Evolutionary conservation across 768 basidiomycete species (phyloP).

Genomic region (Mycena albidolilacea): DNA sequence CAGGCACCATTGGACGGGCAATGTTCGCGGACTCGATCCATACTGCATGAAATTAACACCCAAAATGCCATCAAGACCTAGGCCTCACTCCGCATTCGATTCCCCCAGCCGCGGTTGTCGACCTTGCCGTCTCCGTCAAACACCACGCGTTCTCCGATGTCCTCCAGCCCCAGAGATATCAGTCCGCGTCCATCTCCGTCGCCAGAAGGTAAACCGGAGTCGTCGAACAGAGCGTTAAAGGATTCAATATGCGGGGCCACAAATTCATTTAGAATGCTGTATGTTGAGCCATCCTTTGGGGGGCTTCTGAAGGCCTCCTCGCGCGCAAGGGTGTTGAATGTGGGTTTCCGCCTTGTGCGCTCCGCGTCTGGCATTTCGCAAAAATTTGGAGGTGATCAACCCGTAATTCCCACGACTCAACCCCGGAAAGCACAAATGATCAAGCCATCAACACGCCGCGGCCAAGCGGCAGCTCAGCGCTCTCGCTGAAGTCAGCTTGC

Average conservation of each 20-base stretch:
- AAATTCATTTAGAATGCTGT: conserved; percentile 91
- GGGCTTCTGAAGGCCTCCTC: conserved; percentile 87
- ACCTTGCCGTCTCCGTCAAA: conserved; percentile 82
- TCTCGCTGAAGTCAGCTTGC: no score
- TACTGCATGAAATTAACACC: conserved; percentile 66
- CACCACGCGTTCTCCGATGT: conserved; percentile 93
- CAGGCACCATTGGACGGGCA: conserved; percentile 88
- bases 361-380: conserved; percentile 68
- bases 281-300: conserved; percentile 73
- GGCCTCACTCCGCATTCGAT: conserved; percentile 85
- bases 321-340: conserved; percentile 87
- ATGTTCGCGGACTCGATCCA: conserved; percentile 92
- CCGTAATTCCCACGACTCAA: neutral
- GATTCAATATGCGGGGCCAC: conserved; percentile 95
- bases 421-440: no score
- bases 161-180: conserved; percentile 81
- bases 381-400: conserved; percentile 25
- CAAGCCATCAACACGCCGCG: no score
- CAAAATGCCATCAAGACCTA: conserved; percentile 5
- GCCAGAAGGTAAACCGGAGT: conserved; percentile 82
- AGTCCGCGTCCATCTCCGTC: conserved; percentile 87
- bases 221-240: conserved; percentile 97
- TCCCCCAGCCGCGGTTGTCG: conserved; percentile 78
- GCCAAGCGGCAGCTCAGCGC: no score
- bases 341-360: conserved; percentile 58